Evolutionary conservation across 805 yeast species (phyloP), one percentile per base, ranked within the genome.

Genomic region (Candida cerambycidarum): DNA sequence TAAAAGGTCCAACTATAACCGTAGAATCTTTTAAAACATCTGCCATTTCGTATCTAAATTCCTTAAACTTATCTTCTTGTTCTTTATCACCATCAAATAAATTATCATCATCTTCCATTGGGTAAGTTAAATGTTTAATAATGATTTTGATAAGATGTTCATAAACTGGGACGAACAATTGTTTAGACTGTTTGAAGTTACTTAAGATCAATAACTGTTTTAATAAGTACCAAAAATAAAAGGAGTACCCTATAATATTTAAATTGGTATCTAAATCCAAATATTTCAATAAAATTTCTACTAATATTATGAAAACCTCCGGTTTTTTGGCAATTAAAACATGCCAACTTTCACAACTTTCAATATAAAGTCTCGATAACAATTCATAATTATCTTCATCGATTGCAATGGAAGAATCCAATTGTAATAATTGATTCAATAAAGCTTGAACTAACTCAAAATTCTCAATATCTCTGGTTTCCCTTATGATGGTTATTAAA

Each of bases 21-120:
- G 97, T 87, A 68, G 98, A 89, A 59, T 89, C 96, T 58, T 95
- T 95, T 47, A 93, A 68, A n/a, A 92, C 96, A 61, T 93, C 98
- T 29, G 98, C 98, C 86, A 93, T 87, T 43, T 89, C 96, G 63
- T 93, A 93, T 56, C 99, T 76, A 65, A 92, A 93, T 45, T 89
- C 95, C 56, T 87, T 82, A 61, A 93, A 93, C 62, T 89, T 87
- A 58, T 95, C 99, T 58, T 89, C 96, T 42, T 79, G 85, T 58
- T 89, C 97, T 51, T 71, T 74, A 55, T 86, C 89, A 19, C 72
- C 73, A 18, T 74, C 73, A 54, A 92, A 92, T 14, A 81, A 58
- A 29, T 41, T 39, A 12, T 36, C 39, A 36, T 36, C 32, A 41
- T 60, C 55, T 25, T 53, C 56, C 8, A 64, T 59, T 14, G 97